Evolutionary conservation across 2,329 filamentous ascomycete genomes (phyloP), one percentile per base, ranked within the genome.

Genomic region (Cadophora gregata): DNA sequence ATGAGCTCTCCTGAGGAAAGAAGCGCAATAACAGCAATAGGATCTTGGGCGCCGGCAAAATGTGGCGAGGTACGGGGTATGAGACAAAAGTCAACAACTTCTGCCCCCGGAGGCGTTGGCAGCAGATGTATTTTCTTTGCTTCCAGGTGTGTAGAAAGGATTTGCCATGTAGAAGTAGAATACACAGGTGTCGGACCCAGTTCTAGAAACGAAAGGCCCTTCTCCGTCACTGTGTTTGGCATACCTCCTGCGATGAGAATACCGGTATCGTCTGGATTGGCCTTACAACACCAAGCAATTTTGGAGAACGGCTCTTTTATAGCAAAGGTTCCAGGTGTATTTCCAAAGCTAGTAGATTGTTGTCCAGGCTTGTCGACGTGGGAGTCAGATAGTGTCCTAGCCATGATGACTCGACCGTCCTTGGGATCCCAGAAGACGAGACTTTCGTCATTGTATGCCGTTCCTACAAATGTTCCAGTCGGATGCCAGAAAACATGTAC

Each of bases 371-470:
- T 86, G 72, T 97, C 86, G 63, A 98, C 82, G 73, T 92, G 86
- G 4, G 86, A 86, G 65, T 93, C 88, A 64, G 90, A 87, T 36
- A 97, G 79, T 0, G 92, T 97, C 73, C 96, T 85, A 4, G 95
- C 94, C 83, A 93, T 88, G 7, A 99, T 81, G 45, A 97, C 82
- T 65, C 92, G 88, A 8, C 93, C 93, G 75, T 98, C 95, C 74
- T 93, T 96, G 0, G 91, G 83, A 78, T 99, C 96, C 94, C 95
- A 99, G 72, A 98, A 91, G 0, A 97, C 95, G 56, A 99, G 81
- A 73, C 93, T 97, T 38, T 91, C 90, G 77, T 99, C 96, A 64
- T 77, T 74, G 67, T 77, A 70, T 16, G 73, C 75, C 14, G 72
- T 76, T 12, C 69, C 71, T 64, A 77, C 69, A 56, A 78, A 78